A percentile compares a stretch with the other conserved stretches of the same genome.
Evolutionary conservation across 2,329 filamentous ascomycete genomes (phyloP).

Genomic region (Pseudogymnoascus sp.): DNA sequence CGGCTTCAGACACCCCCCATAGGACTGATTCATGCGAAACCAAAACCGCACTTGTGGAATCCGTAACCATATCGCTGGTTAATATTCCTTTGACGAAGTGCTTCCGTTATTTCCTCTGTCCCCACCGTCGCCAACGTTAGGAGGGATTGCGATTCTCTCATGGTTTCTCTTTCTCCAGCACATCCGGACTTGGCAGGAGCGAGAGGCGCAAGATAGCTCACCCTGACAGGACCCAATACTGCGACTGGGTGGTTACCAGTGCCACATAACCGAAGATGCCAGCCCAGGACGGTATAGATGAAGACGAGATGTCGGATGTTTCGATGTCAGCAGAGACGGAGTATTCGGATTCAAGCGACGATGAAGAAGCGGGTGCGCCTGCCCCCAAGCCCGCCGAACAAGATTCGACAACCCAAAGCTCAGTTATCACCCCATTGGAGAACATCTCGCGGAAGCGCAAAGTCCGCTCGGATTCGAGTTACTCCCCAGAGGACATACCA

Average conservation of each 20-base stretch:
- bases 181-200: background rate
- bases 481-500: conserved; percentile 13
- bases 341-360: background rate
- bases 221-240: background rate
- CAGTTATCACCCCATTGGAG: background rate
- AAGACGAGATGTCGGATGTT: conserved; percentile 12
- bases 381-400: background rate
- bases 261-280: conserved; percentile 13
- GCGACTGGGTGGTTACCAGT: conserved; percentile 12
- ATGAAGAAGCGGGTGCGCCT: conserved; percentile 10
- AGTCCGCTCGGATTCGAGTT: conserved; percentile 24
- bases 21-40: conserved; percentile 4
- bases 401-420: background rate
- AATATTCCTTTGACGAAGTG: background rate
- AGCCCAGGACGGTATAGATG: conserved; percentile 7
- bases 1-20: background rate
- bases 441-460: conserved; percentile 10
- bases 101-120: conserved; percentile 2
- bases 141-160: conserved; percentile 10
- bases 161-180: background rate
- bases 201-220: background rate
- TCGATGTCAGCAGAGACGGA: conserved; percentile 13
- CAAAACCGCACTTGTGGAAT: background rate
- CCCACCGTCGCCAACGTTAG: background rate
- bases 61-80: conserved; percentile 5